Base-by-base conservation (phyloP, 2,329 filamentous ascomycete species). In the Calcarisporium arbuscula region DNA sequence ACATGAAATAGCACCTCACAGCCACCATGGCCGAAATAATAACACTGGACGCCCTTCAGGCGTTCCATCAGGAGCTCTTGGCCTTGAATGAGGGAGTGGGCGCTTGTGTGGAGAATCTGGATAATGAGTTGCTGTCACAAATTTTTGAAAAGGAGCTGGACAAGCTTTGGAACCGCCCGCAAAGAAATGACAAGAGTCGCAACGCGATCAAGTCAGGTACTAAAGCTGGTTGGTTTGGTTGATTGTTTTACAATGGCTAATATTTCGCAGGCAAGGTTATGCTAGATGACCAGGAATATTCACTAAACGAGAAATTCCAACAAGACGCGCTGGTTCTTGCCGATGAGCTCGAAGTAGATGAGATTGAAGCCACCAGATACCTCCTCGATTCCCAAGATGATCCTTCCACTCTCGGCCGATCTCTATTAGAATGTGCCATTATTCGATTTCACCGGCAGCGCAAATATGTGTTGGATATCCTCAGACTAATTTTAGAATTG, bases 321-420 rank as follows among this genome's bases (percentile, higher is more conserved):
- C 82, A 95, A 58, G 79, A 82, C 47, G 77, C 80, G 17, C 69
- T 94, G 20, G 77, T 86, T 49, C 70, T 98, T 23, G 85, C 90
- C 36, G 89, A 96, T 58, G 85, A 87, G 47, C 70, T 95, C 42
- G 81, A 95, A 50, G 70, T 98, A 34, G 89, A 98, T 61, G 94
- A 98, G 60, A 57, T 94, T 38, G 77, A 92, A 49, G 83, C 90
- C 14, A 85, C 87, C 8, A 72, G 74, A 46, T 74, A 92, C 32
- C 77, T 94, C 38, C 65, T 94, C 33, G 79, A 82, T 36, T 80
- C 85, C 14, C 75, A 85, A 53, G 72, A 78, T 23, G 81, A 89
- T 47, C 70, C 78, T 12, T 68, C 75, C 28, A 67, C 75, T 12
- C 68, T 88, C 5, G 86, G 86, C 41, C 77, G 85, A 17, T 72